Evolutionary conservation across 2,329 filamentous ascomycete genomes (phyloP).

Genomic region (Curvularia spicifera): DNA sequence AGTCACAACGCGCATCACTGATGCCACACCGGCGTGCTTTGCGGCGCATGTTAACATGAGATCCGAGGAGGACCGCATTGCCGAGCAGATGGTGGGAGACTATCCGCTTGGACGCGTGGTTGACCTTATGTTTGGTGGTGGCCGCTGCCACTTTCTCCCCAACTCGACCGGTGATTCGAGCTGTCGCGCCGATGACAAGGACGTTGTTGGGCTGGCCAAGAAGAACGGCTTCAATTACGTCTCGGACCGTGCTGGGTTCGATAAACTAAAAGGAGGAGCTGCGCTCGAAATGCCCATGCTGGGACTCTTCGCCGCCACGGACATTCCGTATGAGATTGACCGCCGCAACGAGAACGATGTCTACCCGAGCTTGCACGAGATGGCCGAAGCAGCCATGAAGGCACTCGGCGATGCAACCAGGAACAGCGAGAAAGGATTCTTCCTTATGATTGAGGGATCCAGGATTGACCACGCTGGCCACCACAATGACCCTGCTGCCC

Average conservation of each 20-base stretch:
- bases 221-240: conserved; percentile 83
- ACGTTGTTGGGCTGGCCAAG: conserved; percentile 75
- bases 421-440: conserved; percentile 90
- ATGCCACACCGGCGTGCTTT: conserved; percentile 96
- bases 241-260: conserved; percentile 74
- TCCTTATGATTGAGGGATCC: conserved; percentile 97
- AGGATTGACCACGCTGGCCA: conserved; percentile 92
- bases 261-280: conserved; percentile 71
- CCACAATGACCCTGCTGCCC: conserved; percentile 62
- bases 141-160: conserved; percentile 89
- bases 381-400: conserved; percentile 81
- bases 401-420: conserved; percentile 81
- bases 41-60: conserved; percentile 84
- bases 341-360: conserved; percentile 76
- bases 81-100: conserved; percentile 87
- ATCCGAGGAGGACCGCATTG: conserved; percentile 85
- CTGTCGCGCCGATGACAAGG: conserved; percentile 78
- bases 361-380: conserved; percentile 90
- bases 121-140: conserved; percentile 91
- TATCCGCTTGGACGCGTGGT: conserved; percentile 86
- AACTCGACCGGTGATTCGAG: conserved; percentile 76
- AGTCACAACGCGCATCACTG: conserved; percentile 92
- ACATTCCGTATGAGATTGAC: conserved; percentile 95
- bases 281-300: conserved; percentile 78
- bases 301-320: conserved; percentile 79